Evolutionary conservation across 2,329 filamentous ascomycete genomes (phyloP), one percentile per base, ranked within the genome.

Genomic region (Colletotrichum tamarilloi): DNA sequence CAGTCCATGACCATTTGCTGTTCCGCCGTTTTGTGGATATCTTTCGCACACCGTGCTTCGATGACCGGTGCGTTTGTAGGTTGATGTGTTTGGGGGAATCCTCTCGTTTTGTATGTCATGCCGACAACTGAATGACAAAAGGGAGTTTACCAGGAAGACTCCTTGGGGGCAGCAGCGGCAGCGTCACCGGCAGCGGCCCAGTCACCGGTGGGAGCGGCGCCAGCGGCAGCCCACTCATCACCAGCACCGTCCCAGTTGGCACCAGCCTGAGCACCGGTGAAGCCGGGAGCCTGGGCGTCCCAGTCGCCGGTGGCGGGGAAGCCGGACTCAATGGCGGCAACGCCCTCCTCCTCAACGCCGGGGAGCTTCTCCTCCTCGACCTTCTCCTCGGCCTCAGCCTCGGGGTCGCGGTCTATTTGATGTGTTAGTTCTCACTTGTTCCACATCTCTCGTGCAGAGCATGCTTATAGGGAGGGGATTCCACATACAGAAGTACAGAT

Each of bases 341-440:
- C 82, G 79, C 92, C 95, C 82, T 94, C 93, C 88, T 98, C 96
- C 79, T 98, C 95, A 80, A 90, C 93, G 82, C 91, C 93, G 77
- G 94, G 89, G 76, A 92, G 88, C 93, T 98, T 98, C 90, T 98
- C 96, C 85, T 96, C 94, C 84, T 94, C 94, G 78, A 92, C 89
- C 85, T 98, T 97, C 90, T 99, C 98, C 92, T 98, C 96, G 86
- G 98, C 97, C 92, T 99, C 97, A 80, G 95, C 95, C 89, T 99
- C 97, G 81, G 97, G 97, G 88, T 99, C 97, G 86, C 97, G 97
- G 94, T 99, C 89, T 91, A 75, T 66, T 66, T 2, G 30, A 56
- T 26, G 59, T 32, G 24, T 49, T 58, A 30, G 4, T 22, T 60
- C 35, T 52, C 14, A 35, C 12, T 46, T 26, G 12, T 42, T 24